Evolutionary conservation across 1,139 yeast species (phyloP).

Genomic region (Diutina sp.): DNA sequence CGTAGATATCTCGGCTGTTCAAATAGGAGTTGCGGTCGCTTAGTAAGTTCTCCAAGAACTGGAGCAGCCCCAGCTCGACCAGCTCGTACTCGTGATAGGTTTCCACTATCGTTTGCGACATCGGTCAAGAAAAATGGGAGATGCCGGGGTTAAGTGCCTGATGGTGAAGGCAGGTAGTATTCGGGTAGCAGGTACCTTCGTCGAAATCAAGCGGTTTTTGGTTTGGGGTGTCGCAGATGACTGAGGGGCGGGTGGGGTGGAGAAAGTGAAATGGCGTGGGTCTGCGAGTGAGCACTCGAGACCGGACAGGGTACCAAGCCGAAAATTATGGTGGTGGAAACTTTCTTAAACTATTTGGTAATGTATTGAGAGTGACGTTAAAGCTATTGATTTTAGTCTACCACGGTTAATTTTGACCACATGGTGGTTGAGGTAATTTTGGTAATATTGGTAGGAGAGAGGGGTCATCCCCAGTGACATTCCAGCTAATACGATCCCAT

Average conservation of each 20-base stretch:
- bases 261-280: not conserved
- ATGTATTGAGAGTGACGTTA: too few relatives aligned
- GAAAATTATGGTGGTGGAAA: too few relatives aligned
- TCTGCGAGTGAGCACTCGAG: not conserved
- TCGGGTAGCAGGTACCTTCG: not conserved
- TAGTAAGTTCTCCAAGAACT: not conserved
- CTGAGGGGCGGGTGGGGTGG: not conserved
- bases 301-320: not conserved
- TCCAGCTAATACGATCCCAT: too few relatives aligned
- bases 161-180: not conserved
- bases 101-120: slow-evolving; percentile 1
- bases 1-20: not conserved
- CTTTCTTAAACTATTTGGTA: too few relatives aligned
- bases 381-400: too few relatives aligned
- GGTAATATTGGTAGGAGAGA: too few relatives aligned
- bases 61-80: slow-evolving; percentile 2
- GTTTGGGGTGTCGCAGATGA: not conserved
- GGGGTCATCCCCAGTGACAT: too few relatives aligned
- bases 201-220: not conserved
- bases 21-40: slow-evolving; percentile 1
- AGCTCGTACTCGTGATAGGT: slow-evolving; percentile 2
- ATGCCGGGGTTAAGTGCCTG: not conserved
- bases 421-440: too few relatives aligned
- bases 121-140: not conserved
- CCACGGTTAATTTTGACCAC: too few relatives aligned